Base-by-base conservation (phyloP, 2,329 filamentous ascomycete genomes). In the Hymenoscyphus occultus region DNA sequence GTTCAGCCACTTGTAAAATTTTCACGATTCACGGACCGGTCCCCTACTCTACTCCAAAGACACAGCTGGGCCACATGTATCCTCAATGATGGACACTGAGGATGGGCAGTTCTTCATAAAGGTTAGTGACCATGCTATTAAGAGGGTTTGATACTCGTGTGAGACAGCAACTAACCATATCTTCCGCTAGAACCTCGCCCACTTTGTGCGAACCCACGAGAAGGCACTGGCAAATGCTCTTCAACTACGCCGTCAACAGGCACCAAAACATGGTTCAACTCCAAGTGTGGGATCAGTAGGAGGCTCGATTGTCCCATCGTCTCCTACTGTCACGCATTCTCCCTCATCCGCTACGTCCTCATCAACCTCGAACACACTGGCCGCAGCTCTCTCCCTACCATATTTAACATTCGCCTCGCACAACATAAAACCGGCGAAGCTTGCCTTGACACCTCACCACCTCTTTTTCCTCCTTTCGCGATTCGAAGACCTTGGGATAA, bases 121-220 rank as follows among this genome's bases (percentile, higher is more conserved):
- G 87, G 91, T 91, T 83, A 68, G 80, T 58, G 16, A 14, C 22
- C n/a, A 48, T 32, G 35, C 12, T 51, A 14, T 32, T 9, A 31
- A 31, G 35, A 59, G 42, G 42, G 14, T 5, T 28, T 19, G 5
- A 13, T 14, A 45, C 16, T 42, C 60, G 59, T 32, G 56, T 59
- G 51, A 12, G 35, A 54, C 45, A n/a, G 35, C 31, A 65, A 48
- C 69, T 61, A 64, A 67, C 63, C 16, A n/a, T 79, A 73, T 67
- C 39, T 62, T 48, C 66, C 77, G 32, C 13, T 51, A 97, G 94
- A 95, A 96, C 84, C 85, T 99, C 77, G 93, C 94, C 76, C 90
- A 90, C 80, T 98, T 97, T 80, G 93, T 99, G 79, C 92, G 93
- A 69, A 97, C 93, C 64, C 93, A 99, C 82, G 95, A 99, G 80